phyloP scores from a whole-genome alignment of 495 filamentous ascomycete species.

The Letharia columbiana region DNA sequence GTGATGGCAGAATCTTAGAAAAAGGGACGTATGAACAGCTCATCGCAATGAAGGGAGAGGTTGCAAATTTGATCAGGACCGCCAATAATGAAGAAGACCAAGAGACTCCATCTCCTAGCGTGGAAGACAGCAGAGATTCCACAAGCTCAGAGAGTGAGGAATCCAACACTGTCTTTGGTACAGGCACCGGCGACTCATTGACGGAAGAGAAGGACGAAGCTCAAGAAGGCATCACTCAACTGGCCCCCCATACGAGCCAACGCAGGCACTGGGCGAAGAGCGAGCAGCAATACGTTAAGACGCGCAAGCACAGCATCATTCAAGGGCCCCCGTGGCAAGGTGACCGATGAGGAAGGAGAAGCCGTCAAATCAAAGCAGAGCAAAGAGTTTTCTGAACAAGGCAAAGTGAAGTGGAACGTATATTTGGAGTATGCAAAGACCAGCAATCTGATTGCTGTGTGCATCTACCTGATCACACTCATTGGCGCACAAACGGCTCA shows the following conservation, averaged over 20 bases:
- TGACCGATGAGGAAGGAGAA: slow-evolving; percentile 72
- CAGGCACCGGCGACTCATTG: slow-evolving; percentile 30
- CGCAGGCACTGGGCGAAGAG: slow-evolving; percentile 43
- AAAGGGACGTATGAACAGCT: slow-evolving; percentile 83
- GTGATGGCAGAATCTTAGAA: slow-evolving; percentile 77
- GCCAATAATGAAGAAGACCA: slow-evolving; percentile 57
- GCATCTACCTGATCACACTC: slow-evolving; percentile 68
- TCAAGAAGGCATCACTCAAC: slow-evolving; percentile 56
- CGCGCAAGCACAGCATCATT: slow-evolving; percentile 90
- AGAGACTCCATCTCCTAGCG: slow-evolving; percentile 47
- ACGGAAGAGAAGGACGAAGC: slow-evolving; percentile 59
- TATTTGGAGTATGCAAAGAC: slow-evolving; percentile 87
- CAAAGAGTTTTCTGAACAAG: slow-evolving; percentile 82
- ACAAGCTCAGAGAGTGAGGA: slow-evolving; percentile 46
- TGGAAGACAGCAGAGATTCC: slow-evolving; percentile 40
- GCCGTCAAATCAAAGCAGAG: slow-evolving; percentile 67
- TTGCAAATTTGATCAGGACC: slow-evolving; percentile 76
- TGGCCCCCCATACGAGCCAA: slow-evolving; percentile 60
- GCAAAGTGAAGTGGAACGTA: slow-evolving; percentile 94
- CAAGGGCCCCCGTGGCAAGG: slow-evolving; percentile 70
- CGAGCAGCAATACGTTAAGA: slow-evolving; percentile 68
- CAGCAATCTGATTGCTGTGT: slow-evolving; percentile 78
- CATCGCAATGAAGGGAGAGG: slow-evolving; percentile 86
- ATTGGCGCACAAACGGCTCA: slow-evolving; percentile 72
- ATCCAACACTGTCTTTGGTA: slow-evolving; percentile 43